phyloP scores from a whole-genome alignment of 495 filamentous ascomycete genomes.

The Jackrogersella minutella region DNA sequence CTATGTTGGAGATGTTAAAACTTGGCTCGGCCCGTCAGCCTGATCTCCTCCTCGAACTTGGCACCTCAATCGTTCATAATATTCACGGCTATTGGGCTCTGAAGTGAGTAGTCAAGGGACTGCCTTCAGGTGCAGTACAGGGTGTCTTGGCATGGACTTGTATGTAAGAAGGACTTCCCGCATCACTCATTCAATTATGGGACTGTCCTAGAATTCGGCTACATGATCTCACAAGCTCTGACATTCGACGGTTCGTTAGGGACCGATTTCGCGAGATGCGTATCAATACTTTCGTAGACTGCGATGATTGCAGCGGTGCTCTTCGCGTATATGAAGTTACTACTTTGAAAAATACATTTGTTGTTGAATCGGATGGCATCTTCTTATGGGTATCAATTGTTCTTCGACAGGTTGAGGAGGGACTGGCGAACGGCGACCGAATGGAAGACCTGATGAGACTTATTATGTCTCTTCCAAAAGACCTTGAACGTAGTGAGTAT shows the following conservation, averaged over 20 bases:
- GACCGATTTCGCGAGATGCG: slow-evolving; percentile 41
- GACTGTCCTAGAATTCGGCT: no score
- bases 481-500: slow-evolving; percentile 29
- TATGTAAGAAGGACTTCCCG: no score
- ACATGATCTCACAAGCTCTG: no score
- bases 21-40: background rate
- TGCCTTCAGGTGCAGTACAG: no score
- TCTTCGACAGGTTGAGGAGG: slow-evolving; percentile 30
- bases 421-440: slow-evolving; percentile 31
- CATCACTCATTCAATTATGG: no score
- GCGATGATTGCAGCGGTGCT: background rate
- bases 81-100: slow-evolving; percentile 49
- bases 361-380: slow-evolving; percentile 45
- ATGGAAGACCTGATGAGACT: slow-evolving; percentile 25
- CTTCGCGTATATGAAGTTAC: background rate
- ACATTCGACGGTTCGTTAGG: slow-evolving; percentile 4
- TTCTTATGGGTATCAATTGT: slow-evolving; percentile 48
- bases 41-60: background rate
- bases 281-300: slow-evolving; percentile 12
- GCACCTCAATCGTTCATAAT: slow-evolving; percentile 8
- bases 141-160: no score
- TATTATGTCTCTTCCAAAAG: slow-evolving; percentile 24
- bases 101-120: no score
- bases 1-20: background rate
- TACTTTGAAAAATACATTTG: slow-evolving; percentile 31